phyloP scores from a whole-genome alignment of 495 filamentous ascomycete genomes.

The Hyaloscypha finlandica region DNA sequence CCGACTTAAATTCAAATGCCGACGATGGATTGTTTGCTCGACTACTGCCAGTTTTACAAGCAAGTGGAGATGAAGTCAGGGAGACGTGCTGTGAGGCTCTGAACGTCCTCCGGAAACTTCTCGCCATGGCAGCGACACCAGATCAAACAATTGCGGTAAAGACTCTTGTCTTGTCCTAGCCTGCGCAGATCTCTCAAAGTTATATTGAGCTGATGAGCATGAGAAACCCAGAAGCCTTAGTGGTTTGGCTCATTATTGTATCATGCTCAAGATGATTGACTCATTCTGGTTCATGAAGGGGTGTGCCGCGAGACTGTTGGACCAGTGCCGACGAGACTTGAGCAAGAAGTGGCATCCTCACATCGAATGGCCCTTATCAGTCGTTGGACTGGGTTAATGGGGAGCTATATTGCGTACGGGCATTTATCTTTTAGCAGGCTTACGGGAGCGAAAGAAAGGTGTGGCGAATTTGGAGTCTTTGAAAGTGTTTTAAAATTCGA shows the following conservation, averaged over 20 bases:
- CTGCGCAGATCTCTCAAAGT: neutral
- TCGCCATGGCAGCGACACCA: neutral
- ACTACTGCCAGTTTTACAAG: neutral
- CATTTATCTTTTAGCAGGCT: too few species aligned
- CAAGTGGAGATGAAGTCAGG: neutral
- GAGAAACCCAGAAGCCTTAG: slow-evolving; percentile 40
- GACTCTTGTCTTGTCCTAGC: slow-evolving; percentile 8
- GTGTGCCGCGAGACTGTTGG: slow-evolving; percentile 37
- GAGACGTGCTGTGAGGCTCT: neutral
- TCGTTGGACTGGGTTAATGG: neutral
- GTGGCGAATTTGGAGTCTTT: too few species aligned
- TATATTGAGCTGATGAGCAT: slow-evolving; percentile 20
- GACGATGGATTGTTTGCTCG: neutral
- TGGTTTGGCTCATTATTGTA: slow-evolving; percentile 45
- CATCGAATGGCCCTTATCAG: slow-evolving; percentile 42
- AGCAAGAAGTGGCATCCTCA: slow-evolving; percentile 38
- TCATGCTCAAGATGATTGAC: slow-evolving; percentile 39
- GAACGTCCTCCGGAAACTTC: neutral
- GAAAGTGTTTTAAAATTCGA: too few species aligned
- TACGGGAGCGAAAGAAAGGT: too few species aligned
- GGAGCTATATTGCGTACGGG: neutral
- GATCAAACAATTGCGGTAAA: slow-evolving; percentile 3
- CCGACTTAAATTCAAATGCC: neutral
- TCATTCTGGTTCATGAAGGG: slow-evolving; percentile 43
- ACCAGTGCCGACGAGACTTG: slow-evolving; percentile 35